Conservation (phyloP, 2,329 filamentous ascomycete genomes). For the Microsporum canis region DNA sequence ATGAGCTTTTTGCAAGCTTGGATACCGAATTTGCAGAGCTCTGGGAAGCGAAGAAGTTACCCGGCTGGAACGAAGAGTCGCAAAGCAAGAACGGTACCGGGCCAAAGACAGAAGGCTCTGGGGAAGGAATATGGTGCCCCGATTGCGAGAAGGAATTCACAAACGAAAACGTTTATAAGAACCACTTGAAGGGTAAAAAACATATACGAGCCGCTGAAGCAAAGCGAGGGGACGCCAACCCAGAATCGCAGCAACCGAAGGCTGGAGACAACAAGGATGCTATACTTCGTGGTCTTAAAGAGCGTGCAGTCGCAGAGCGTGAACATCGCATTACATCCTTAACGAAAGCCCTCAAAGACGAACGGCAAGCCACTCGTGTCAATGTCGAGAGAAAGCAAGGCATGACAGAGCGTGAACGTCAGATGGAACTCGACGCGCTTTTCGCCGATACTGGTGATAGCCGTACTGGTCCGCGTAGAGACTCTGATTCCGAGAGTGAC, state of each 20-base stretch:
- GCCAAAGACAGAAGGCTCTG: constrained; percentile 43
- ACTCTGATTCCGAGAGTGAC: constrained; percentile 53
- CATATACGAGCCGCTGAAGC: constrained; percentile 73
- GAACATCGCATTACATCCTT: constrained; percentile 75
- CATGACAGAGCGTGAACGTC: constrained; percentile 92
- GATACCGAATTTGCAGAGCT: constrained; percentile 72
- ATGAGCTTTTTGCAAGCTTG: constrained; percentile 63
- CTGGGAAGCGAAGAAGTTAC: constrained; percentile 70
- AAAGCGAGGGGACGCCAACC: constrained; percentile 36
- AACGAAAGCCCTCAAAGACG: constrained; percentile 69
- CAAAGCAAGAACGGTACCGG: constrained; percentile 30
- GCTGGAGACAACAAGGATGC: constrained; percentile 14
- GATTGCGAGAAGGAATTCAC: constrained; percentile 93
- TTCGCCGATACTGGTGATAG: constrained; percentile 50
- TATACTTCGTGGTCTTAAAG: constrained; percentile 53
- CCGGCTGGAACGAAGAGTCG: constrained; percentile 60
- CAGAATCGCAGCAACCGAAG: constrained; percentile 19
- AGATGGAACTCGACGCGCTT: constrained; percentile 83
- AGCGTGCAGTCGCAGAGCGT: constrained; percentile 78
- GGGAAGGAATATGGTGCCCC: constrained; percentile 72
- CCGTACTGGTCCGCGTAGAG: constrained; percentile 33
- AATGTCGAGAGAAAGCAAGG: constrained; percentile 95
- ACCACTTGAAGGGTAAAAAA: constrained; percentile 81
- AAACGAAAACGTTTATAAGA: constrained; percentile 88
- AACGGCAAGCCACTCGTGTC: constrained; percentile 77